A percentile compares a stretch with the other conserved stretches of the same genome.
These are phyloP conservation scores for Globisporangium solare DNA, from an alignment of 352 stramenopile species.

Conservation along the genomic window DNA sequence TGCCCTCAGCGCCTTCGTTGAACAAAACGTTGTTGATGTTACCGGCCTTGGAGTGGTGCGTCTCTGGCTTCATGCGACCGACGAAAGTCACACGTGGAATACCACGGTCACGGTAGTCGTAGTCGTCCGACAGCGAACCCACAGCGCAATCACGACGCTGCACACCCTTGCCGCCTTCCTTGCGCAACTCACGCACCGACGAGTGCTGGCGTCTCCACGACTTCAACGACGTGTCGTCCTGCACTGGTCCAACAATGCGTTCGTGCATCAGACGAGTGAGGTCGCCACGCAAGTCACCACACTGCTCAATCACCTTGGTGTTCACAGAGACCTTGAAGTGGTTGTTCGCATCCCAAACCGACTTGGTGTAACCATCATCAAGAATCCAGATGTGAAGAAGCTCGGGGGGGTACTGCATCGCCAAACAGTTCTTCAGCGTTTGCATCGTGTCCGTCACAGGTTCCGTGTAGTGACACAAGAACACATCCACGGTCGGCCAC, in stretches of 20 bases:
- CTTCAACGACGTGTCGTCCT: slow-evolving; percentile 76
- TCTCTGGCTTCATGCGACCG: slow-evolving; percentile 85
- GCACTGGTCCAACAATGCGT: slow-evolving; percentile 69
- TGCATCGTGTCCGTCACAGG: slow-evolving; percentile 79
- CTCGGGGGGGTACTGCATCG: slow-evolving; percentile 85
- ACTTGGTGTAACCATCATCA: slow-evolving; percentile 90
- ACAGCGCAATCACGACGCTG: slow-evolving; percentile 83
- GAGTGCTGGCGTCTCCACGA: slow-evolving; percentile 84
- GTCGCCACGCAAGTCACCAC: slow-evolving; percentile 78
- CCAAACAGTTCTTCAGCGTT: slow-evolving; percentile 84
- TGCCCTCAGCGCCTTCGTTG: slow-evolving; percentile 86
- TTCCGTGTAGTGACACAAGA: slow-evolving; percentile 90
- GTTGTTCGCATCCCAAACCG: slow-evolving; percentile 87
- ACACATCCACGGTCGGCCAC: slow-evolving; percentile 85
- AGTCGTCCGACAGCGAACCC: slow-evolving; percentile 84
- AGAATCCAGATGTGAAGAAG: slow-evolving; percentile 84
- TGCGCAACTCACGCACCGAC: slow-evolving; percentile 77
- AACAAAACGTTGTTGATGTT: slow-evolving; percentile 91
- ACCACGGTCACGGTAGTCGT: slow-evolving; percentile 87
- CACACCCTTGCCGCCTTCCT: slow-evolving; percentile 76
- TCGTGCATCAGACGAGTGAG: slow-evolving; percentile 85
- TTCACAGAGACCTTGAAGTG: slow-evolving; percentile 89
- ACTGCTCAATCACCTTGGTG: slow-evolving; percentile 86
- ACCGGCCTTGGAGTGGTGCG: slow-evolving; percentile 88
- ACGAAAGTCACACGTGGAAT: slow-evolving; percentile 85